Conservation (phyloP, 202 grass and related monocot species). For the Dendrocalamus latiflorus region DNA sequence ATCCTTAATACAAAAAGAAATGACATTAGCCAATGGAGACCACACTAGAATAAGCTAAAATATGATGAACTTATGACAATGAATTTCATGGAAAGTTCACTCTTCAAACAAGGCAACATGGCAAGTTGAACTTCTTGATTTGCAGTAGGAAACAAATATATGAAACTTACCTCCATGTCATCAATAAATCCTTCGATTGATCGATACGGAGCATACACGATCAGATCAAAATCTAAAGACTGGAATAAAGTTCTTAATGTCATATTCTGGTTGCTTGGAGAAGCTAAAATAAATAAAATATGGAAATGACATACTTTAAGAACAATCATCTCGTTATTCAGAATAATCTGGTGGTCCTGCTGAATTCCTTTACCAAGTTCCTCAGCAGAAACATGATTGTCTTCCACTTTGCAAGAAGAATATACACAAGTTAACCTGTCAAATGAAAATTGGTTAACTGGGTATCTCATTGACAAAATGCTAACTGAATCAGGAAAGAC, state of each 20-base stretch:
- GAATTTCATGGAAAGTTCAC: slow-evolving; percentile 4
- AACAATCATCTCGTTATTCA: slow-evolving; percentile 91
- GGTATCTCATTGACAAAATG: background rate
- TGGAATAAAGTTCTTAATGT: slow-evolving; percentile 36
- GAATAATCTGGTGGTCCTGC: slow-evolving; percentile 88
- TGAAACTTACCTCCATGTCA: slow-evolving; percentile 64
- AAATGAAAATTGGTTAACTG: slow-evolving; percentile 15
- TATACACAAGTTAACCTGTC: slow-evolving; percentile 98
- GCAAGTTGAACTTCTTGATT: background rate
- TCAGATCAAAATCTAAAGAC: slow-evolving; percentile 89
- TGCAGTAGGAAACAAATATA: slow-evolving; percentile 11
- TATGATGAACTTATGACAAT: background rate
- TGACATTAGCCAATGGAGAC: slow-evolving; percentile 3
- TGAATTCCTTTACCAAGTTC: slow-evolving; percentile 97
- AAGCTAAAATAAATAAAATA: slow-evolving; percentile 13
- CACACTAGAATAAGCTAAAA: background rate
- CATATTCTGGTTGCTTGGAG: slow-evolving; percentile 15
- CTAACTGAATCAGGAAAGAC: too few species aligned
- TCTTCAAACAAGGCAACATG: background rate
- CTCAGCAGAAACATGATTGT: slow-evolving; percentile 98
- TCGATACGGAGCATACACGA: slow-evolving; percentile 91
- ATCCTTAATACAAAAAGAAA: slow-evolving; percentile 42
- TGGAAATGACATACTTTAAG: slow-evolving; percentile 57
- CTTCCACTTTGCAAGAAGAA: slow-evolving; percentile 96
- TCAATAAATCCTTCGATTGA: slow-evolving; percentile 85